Percentiles rank a stretch among this genome's conserved stretches.
Evolutionary conservation across 202 grass and related monocot species (phyloP).

Genomic region (Schoenoplectus tabernaemontani): DNA sequence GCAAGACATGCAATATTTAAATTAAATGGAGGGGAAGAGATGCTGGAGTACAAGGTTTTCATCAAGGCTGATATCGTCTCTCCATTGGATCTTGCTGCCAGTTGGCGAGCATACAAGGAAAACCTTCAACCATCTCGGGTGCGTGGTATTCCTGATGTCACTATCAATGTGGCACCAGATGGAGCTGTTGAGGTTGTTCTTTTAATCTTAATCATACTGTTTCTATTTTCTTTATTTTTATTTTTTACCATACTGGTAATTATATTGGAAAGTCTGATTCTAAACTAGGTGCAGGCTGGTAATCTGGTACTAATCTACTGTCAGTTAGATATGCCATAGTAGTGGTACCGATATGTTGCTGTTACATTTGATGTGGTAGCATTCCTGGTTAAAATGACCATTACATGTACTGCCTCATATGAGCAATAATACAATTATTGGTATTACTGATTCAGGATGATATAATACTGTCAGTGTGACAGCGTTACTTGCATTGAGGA

Average conservation of each 20-base stretch:
- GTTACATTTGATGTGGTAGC: background rate
- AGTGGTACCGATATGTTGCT: background rate
- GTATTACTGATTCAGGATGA: background rate
- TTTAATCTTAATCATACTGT: background rate
- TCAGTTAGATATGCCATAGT: background rate
- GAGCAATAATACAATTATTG: background rate
- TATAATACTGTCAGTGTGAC: background rate
- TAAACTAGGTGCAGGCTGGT: background rate
- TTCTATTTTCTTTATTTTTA: background rate
- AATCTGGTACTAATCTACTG: background rate
- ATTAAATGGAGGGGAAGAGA: slow-evolving; percentile 51
- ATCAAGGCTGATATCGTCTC: slow-evolving; percentile 87
- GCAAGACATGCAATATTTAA: slow-evolving; percentile 67
- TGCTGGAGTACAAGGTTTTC: slow-evolving; percentile 73
- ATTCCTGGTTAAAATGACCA: background rate
- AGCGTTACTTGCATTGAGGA: background rate
- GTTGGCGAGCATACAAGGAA: slow-evolving; percentile 92
- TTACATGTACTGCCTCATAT: background rate
- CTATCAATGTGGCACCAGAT: slow-evolving; percentile 59
- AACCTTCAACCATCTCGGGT: slow-evolving; percentile 83
- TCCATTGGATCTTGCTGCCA: slow-evolving; percentile 83
- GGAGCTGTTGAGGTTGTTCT: slow-evolving; percentile 40
- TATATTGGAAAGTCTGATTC: background rate
- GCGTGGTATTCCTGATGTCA: slow-evolving; percentile 83
- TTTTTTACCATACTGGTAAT: background rate